A percentile compares a stretch with the other conserved stretches of the same genome.
phyloP scores from a whole-genome alignment of 2,329 filamentous ascomycete species.

The Rhytidhysteron rufulum region DNA sequence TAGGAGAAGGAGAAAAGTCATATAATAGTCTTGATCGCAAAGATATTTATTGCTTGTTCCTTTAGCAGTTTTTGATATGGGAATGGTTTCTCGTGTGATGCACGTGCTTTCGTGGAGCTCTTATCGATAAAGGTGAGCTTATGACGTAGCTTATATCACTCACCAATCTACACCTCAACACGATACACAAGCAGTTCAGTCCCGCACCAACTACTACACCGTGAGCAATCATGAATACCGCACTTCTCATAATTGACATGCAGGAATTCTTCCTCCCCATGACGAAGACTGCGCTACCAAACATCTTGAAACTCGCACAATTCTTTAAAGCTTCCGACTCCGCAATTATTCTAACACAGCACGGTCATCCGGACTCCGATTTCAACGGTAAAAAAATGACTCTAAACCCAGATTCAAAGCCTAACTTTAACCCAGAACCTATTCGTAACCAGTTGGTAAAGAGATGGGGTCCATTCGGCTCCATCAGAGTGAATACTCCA shows the following conservation, averaged over 20 bases:
- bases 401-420: slow-evolving; percentile 16
- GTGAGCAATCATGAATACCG: slow-evolving; percentile 26
- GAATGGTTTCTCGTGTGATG: no score
- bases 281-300: slow-evolving; percentile 29
- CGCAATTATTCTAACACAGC: slow-evolving; percentile 40
- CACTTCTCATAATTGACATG: slow-evolving; percentile 41
- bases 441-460: slow-evolving; percentile 37
- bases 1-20: no score
- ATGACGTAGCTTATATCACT: background rate
- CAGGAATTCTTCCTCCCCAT: slow-evolving; percentile 36
- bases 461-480: slow-evolving; percentile 35
- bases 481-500: slow-evolving; percentile 24
- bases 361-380: slow-evolving; percentile 34
- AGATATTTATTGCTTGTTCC: no score
- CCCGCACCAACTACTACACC: no score
- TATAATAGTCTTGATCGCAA: no score
- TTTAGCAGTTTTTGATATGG: no score
- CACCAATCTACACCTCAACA: background rate
- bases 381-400: no score
- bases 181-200: no score
- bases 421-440: no score
- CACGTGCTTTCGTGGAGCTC: no score
- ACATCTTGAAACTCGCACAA: slow-evolving; percentile 28
- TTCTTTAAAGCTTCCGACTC: slow-evolving; percentile 20
- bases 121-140: no score